These are phyloP conservation scores for Chlorella sp. DNA, from an alignment of 139 green algal genomes.

Conservation along the genomic window DNA sequence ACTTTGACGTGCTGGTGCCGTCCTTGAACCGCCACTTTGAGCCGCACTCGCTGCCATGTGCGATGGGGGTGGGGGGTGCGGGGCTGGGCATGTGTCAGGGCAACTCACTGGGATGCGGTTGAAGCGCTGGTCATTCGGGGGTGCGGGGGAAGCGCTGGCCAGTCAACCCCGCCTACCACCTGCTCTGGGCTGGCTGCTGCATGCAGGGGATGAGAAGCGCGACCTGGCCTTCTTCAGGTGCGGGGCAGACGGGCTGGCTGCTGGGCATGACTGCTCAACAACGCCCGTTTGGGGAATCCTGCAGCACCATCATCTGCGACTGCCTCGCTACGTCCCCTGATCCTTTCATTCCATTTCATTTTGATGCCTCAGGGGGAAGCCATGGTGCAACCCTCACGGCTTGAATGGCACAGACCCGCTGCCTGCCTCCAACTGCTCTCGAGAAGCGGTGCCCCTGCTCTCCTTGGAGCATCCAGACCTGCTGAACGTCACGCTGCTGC, in stretches of 20 bases:
- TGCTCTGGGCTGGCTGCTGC: too few relatives aligned
- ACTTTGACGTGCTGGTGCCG: neutral
- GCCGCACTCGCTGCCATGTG: neutral
- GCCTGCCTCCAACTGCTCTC: constrained; percentile 4
- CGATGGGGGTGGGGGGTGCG: too few relatives aligned
- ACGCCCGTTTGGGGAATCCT: neutral
- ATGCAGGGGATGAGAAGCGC: neutral
- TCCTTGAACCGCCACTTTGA: neutral
- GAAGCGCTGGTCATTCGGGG: too few relatives aligned
- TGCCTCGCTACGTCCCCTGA: neutral
- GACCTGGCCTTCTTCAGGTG: constrained; percentile 3
- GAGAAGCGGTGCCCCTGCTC: neutral
- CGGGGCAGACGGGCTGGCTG: neutral
- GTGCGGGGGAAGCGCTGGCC: too few relatives aligned
- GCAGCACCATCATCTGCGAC: too few relatives aligned
- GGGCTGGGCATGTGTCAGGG: too few relatives aligned
- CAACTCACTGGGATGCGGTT: too few relatives aligned
- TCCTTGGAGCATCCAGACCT: neutral
- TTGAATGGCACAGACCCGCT: neutral
- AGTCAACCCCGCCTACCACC: too few relatives aligned
- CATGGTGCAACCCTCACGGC: neutral
- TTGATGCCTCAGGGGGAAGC: neutral
- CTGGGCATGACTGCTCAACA: neutral
- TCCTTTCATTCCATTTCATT: neutral
- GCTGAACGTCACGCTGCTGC: neutral